A percentile compares a stretch with the other conserved stretches of the same genome.
Conservation (phyloP, 495 filamentous ascomycete genomes). For the Pseudomonodictys pantanalensis region DNA sequence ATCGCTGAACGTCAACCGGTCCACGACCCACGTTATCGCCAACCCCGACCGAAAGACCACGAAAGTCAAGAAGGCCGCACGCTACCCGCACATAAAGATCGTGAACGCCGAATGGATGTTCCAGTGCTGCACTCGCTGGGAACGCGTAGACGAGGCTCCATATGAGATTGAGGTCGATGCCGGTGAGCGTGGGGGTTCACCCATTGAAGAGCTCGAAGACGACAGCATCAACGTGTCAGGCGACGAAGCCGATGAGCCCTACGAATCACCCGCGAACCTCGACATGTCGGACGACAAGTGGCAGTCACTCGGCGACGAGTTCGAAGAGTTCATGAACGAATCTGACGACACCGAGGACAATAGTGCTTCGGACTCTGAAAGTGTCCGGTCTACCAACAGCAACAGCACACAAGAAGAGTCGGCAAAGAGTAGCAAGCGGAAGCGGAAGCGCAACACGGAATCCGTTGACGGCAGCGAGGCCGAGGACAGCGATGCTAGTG, state of each 20-base stretch:
- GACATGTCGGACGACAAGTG: conserved; percentile 53
- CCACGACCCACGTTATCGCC: conserved; percentile 68
- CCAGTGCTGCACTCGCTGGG: conserved; percentile 77
- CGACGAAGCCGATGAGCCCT: conserved; percentile 24
- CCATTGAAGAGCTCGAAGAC: conserved; percentile 32
- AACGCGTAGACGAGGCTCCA: conserved; percentile 65
- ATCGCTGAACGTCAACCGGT: conserved; percentile 53
- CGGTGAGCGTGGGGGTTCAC: conserved; percentile 25
- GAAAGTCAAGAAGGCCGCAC: conserved; percentile 78
- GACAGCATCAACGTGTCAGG: conserved; percentile 13
- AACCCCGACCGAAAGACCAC: conserved; percentile 72
- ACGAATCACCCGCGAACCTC: conserved; percentile 44
- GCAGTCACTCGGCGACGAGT: conserved; percentile 65
- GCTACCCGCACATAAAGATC: conserved; percentile 70
- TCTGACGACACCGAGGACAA: conserved; percentile 47
- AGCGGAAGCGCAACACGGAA: conserved; percentile 38
- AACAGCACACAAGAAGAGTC: conserved; percentile 6
- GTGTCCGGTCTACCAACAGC: conserved; percentile 23
- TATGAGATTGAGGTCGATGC: conserved; percentile 55
- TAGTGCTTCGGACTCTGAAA: conserved; percentile 39
- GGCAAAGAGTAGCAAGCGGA: conserved; percentile 36
- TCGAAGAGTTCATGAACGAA: conserved; percentile 65
- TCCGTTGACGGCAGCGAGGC: conserved; percentile 41
- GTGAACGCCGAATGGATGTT: conserved; percentile 87
- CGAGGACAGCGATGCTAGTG: conserved; percentile 52